Evolutionary conservation across 192 early-diverging fungal species (phyloP).

Genomic region (Diversispora epigaea): DNA sequence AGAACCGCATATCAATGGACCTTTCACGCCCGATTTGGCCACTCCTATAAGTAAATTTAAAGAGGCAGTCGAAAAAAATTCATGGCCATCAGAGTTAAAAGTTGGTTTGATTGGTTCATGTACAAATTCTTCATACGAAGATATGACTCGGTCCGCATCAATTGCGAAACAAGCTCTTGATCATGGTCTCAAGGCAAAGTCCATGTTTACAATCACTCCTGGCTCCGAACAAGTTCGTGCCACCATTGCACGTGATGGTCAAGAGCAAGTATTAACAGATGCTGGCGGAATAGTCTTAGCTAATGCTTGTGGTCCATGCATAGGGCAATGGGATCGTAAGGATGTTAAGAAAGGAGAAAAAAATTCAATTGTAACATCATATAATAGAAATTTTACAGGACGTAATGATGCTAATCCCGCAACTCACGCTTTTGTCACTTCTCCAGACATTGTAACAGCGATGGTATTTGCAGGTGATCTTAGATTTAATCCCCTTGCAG

Average conservation of each 20-base stretch:
- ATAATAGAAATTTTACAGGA: constrained; percentile 99
- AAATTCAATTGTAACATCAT: constrained; percentile 98
- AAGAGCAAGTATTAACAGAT: constrained; percentile 69
- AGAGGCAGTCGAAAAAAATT: constrained; percentile 78
- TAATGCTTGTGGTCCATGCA: constrained; percentile 98
- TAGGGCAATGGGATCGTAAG: constrained; percentile 98
- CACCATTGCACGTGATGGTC: constrained; percentile 90
- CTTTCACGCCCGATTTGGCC: constrained; percentile 94
- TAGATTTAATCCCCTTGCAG: constrained; percentile 92
- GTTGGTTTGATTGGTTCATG: constrained; percentile 96
- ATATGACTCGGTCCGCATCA: constrained; percentile 91
- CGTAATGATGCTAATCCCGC: constrained; percentile 98
- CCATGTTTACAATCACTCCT: constrained; percentile 88
- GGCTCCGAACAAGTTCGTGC: constrained; percentile 98
- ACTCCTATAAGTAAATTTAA: constrained; percentile 93
- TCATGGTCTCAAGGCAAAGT: constrained; percentile 78
- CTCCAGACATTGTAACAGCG: constrained; percentile 93
- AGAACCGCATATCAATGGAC: constrained; percentile 97
- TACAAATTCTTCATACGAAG: constrained; percentile 99
- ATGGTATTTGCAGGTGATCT: constrained; percentile 93
- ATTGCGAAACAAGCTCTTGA: constrained; percentile 81
- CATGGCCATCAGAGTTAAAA: constrained; percentile 86
- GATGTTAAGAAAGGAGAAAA: constrained; percentile 95
- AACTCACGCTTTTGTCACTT: constrained; percentile 95
- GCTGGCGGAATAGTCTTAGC: constrained; percentile 89